phyloP scores from a whole-genome alignment of 2,329 filamentous ascomycete genomes.

The Penicillium italicum region DNA sequence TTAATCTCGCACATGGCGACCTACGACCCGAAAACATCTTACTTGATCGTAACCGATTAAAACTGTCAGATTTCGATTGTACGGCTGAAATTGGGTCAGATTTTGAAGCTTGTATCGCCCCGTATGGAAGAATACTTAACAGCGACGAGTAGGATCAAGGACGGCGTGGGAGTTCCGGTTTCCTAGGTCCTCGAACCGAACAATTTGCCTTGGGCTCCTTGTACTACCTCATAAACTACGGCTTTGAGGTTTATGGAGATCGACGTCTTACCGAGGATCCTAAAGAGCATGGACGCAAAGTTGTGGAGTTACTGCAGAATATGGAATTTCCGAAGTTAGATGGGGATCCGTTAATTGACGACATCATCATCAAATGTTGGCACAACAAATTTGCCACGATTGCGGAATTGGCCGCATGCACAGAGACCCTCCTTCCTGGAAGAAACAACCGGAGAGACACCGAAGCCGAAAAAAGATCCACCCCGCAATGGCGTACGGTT shows the following conservation, averaged over 20 bases:
- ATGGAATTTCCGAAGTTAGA: background rate
- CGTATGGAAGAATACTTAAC: constrained; percentile 30
- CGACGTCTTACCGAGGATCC: constrained; percentile 24
- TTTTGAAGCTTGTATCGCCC: constrained; percentile 25
- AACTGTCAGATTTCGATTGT: constrained; percentile 31
- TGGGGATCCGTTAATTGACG: background rate
- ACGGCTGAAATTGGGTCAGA: constrained; percentile 25
- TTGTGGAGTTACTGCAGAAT: constrained; percentile 4
- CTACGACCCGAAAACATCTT: constrained; percentile 33
- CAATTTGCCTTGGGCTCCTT: constrained; percentile 33
- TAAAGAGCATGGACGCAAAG: constrained; percentile 20
- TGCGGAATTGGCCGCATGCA: background rate
- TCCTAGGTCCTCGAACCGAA: constrained; percentile 30
- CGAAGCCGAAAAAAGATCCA: no score
- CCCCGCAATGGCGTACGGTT: no score
- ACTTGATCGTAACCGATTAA: constrained; percentile 24
- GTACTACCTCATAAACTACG: constrained; percentile 33
- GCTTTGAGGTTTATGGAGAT: constrained; percentile 31
- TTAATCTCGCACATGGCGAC: constrained; percentile 35
- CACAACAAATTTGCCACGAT: background rate
- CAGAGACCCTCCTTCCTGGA: constrained; percentile 1
- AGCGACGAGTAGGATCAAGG: constrained; percentile 19
- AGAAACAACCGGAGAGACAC: no score
- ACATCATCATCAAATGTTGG: background rate
- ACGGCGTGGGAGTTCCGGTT: constrained; percentile 17